Conservation (phyloP, 2,329 filamentous ascomycete species). For the Podosphaera xanthii region DNA sequence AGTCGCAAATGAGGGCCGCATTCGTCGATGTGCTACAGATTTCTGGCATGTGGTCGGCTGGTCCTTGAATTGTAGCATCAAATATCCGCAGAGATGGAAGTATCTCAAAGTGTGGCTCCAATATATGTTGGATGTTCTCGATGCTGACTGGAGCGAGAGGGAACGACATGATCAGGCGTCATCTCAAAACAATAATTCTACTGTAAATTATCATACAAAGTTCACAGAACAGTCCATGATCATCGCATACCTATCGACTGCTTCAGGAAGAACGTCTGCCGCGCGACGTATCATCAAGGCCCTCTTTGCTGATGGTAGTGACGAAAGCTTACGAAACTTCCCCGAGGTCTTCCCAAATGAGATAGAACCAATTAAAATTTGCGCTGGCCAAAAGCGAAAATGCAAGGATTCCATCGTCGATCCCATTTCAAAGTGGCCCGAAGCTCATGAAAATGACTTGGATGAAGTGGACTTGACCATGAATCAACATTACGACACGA, state of each 20-base stretch:
- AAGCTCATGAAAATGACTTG: constrained; percentile 13
- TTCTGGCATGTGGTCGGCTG: constrained; percentile 82
- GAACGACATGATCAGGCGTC: constrained; percentile 24
- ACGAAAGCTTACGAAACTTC: constrained; percentile 30
- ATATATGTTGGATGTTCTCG: constrained; percentile 56
- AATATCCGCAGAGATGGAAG: constrained; percentile 51
- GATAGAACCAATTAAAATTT: constrained; percentile 23
- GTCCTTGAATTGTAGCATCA: constrained; percentile 73
- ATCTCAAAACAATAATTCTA: no score
- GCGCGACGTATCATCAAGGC: constrained; percentile 35
- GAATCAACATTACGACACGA: no score
- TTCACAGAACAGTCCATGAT: constrained; percentile 28
- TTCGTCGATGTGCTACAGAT: constrained; percentile 59
- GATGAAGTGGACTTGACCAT: background rate
- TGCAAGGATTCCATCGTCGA: constrained; percentile 13
- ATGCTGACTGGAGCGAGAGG: constrained; percentile 43
- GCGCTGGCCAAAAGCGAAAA: constrained; percentile 26
- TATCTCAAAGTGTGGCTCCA: constrained; percentile 64
- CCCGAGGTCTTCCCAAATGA: constrained; percentile 47
- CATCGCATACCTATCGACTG: constrained; percentile 23
- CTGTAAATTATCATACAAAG: background rate
- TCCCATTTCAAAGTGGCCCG: constrained; percentile 4
- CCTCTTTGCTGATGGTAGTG: constrained; percentile 40
- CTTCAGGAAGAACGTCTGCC: constrained; percentile 20
- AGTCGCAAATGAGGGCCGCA: constrained; percentile 37